Base-by-base conservation (phyloP, 2,329 filamentous ascomycete genomes). In the Elsinoe australis region DNA sequence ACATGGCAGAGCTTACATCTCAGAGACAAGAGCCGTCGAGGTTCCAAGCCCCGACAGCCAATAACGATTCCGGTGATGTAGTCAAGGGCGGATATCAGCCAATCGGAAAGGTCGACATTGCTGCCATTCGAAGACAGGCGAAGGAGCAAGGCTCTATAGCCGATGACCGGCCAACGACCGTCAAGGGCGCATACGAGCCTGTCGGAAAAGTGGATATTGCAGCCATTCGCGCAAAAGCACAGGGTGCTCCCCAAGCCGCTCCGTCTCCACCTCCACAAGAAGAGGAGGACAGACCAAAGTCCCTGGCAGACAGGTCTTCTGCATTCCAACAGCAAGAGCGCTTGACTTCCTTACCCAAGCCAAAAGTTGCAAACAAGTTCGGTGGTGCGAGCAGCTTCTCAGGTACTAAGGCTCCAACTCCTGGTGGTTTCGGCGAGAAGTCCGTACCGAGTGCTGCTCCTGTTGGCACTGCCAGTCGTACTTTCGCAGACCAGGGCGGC, bases 141-240 rank as follows among this genome's bases (percentile, higher is more conserved):
- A 61, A 82, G 73, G 71, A 82, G 72, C 58, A 73, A 64, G 66
- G 75, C 6, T 54, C 61, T 19, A 8, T 61, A 8, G 62, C 75
- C 36, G 87, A 95, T 60, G 85, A 95, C 56, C 76, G 88, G 49
- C 92, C 92, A 3, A 78, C 83, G 1, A 78, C 80, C 4, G 86
- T 96, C 15, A 96, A 94, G 68, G 92, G 92, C 33, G 79, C 89
- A 18, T 98, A 98, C 61, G 85, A 96, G 65, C 92, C 92, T 1
- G 74, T 96, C 15, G 92, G 92, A 38, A 96, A 95, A 69, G 90
- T 98, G 7, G 92, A 98, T 58, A 96, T 98, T 66, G 87, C 87
- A 34, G 89, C 90, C 17, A 95, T 98, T 61, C 80, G 87, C 54
- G 83, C 90, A 17, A 83, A 80, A 65, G 83, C 87, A 4, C 85